phyloP scores from a whole-genome alignment of 1,139 yeast species.

The Suhomyces terraborum region DNA sequence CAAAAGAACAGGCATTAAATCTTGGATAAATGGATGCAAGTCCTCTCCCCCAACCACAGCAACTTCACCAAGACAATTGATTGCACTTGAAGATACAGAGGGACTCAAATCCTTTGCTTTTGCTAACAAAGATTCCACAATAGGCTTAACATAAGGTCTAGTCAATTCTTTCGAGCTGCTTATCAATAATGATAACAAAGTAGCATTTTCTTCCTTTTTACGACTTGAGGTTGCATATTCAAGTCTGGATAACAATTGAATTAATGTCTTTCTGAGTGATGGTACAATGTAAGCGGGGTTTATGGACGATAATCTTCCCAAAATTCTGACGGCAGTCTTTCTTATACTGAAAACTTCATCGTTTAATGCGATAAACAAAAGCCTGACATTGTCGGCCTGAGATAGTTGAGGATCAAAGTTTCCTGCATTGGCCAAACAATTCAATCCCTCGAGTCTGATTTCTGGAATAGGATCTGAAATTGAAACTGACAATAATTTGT shows the following conservation, averaged over 20 bases:
- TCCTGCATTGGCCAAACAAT: constrained; percentile 60
- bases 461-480: constrained; percentile 90
- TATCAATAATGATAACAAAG: constrained; percentile 70
- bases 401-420: constrained; percentile 89
- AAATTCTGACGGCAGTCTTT: constrained; percentile 72
- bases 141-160: constrained; percentile 87
- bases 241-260: constrained; percentile 81
- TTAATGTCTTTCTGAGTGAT: constrained; percentile 78
- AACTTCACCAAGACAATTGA: constrained; percentile 87
- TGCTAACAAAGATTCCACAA: constrained; percentile 78
- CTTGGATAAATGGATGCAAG: constrained; percentile 67
- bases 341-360: constrained; percentile 88
- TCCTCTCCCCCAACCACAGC: constrained; percentile 89
- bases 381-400: constrained; percentile 86
- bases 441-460: constrained; percentile 76
- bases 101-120: constrained; percentile 73
- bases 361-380: constrained; percentile 84
- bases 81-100: constrained; percentile 82
- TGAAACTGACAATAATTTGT: constrained; percentile 75
- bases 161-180: constrained; percentile 78
- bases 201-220: constrained; percentile 86
- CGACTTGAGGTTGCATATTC: constrained; percentile 78
- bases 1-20: constrained; percentile 82
- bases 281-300: constrained; percentile 98
- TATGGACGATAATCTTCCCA: constrained; percentile 80